phyloP scores from a whole-genome alignment of 768 basidiomycete genomes.

The Leccinum incarnatum region DNA sequence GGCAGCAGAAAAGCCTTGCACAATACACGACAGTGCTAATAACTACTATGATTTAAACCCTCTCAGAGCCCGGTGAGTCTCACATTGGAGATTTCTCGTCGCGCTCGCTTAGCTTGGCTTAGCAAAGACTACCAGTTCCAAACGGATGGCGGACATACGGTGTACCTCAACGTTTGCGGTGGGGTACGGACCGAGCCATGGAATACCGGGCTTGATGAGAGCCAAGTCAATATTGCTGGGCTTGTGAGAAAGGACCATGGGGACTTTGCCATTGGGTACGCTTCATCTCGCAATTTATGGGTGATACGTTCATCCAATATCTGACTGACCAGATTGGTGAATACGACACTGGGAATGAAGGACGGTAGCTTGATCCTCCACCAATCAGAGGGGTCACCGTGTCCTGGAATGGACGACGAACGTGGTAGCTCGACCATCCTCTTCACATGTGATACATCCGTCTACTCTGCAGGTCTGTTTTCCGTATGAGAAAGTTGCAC shows the following conservation, averaged over 20 bases:
- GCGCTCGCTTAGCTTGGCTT: conserved; percentile 15
- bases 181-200: conserved; percentile 55
- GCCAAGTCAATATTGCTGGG: conserved; percentile 53
- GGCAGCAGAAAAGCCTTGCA: conserved; percentile 58
- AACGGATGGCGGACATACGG: conserved; percentile 44
- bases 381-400: conserved; percentile 62
- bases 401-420: conserved; percentile 42
- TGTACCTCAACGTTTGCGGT: conserved; percentile 66
- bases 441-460: conserved; percentile 72
- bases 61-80: conserved; percentile 53
- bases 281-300: neutral
- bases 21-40: conserved; percentile 44
- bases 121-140: conserved; percentile 65
- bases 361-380: conserved; percentile 54
- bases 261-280: conserved; percentile 73
- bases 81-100: neutral
- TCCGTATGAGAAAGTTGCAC: neutral
- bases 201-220: conserved; percentile 50
- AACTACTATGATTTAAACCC: conserved; percentile 68
- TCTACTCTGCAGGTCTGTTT: conserved; percentile 48
- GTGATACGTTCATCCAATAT: too few species aligned
- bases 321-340: conserved; percentile 33
- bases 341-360: conserved; percentile 59
- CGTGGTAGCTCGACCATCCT: conserved; percentile 66
- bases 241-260: conserved; percentile 60